Percentiles rank a stretch among this genome's conserved stretches.
Conservation (phyloP, 345 rosid species). For the Melastoma malabathricum region DNA sequence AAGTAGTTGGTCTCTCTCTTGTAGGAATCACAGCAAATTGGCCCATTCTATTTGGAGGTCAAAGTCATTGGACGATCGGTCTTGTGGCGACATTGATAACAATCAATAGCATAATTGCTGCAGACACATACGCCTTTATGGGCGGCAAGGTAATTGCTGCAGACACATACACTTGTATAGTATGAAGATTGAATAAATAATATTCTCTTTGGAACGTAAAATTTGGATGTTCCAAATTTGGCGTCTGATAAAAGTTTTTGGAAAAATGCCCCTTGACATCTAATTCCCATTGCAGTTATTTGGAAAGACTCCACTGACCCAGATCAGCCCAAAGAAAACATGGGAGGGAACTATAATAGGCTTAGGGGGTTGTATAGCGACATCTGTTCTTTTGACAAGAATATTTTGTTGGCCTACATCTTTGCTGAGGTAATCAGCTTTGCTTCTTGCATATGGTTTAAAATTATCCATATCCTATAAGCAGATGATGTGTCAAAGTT, state of each 20-base stretch:
- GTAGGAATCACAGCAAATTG: conserved; percentile 57
- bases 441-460: too few relatives aligned
- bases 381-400: conserved; percentile 42
- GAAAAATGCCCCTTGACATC: too few relatives aligned
- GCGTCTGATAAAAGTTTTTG: too few relatives aligned
- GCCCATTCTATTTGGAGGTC: conserved; percentile 77
- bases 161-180: too few relatives aligned
- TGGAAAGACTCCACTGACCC: conserved; percentile 72
- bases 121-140: conserved; percentile 79
- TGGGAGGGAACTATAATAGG: conserved; percentile 90
- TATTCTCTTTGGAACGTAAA: too few relatives aligned
- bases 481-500: too few relatives aligned
- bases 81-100: conserved; percentile 81
- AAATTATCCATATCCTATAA: too few relatives aligned
- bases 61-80: conserved; percentile 90
- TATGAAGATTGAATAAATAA: too few relatives aligned
- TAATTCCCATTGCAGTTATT: conserved; percentile 37
- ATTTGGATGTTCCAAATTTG: too few relatives aligned
- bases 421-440: conserved; percentile 39
- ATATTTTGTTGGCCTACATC: conserved; percentile 69
- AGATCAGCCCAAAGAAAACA: conserved; percentile 83
- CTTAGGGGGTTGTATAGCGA: conserved; percentile 69
- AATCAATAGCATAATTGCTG: conserved; percentile 72
- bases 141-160: conserved; percentile 72
- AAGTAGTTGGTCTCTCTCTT: conserved; percentile 17